phyloP scores from a whole-genome alignment of 768 basidiomycete species.

The Suillus sp. region DNA sequence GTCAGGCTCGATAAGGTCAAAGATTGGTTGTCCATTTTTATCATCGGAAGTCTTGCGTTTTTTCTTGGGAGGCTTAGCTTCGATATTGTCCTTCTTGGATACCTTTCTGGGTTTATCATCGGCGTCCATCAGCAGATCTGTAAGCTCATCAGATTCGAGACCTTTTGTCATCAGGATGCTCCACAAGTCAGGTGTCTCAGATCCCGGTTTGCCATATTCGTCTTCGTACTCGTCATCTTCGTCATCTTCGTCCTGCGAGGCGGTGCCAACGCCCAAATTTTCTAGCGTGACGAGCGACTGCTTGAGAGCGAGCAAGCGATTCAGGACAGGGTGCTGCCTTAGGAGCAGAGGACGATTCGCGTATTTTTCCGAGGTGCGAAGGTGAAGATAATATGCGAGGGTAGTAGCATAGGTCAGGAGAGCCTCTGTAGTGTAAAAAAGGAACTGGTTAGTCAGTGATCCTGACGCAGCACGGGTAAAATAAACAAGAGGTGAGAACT shows the following conservation, averaged over 20 bases:
- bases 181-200: slow-evolving; percentile 47
- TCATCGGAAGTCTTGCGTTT: slow-evolving; percentile 50
- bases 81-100: slow-evolving; percentile 26
- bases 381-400: slow-evolving; percentile 89
- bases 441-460: slow-evolving; percentile 4
- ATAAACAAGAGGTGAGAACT: slow-evolving; percentile 34
- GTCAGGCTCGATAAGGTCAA: slow-evolving; percentile 81
- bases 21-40: slow-evolving; percentile 42
- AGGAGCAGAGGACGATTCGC: slow-evolving; percentile 61
- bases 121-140: slow-evolving; percentile 58
- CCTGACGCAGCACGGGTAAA: background rate
- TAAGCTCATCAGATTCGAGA: slow-evolving; percentile 52
- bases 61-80: slow-evolving; percentile 54
- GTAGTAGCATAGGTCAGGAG: slow-evolving; percentile 87
- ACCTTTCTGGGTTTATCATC: slow-evolving; percentile 18
- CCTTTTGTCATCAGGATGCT: slow-evolving; percentile 38
- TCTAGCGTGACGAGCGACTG: slow-evolving; percentile 81
- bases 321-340: slow-evolving; percentile 69
- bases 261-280: slow-evolving; percentile 73
- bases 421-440: slow-evolving; percentile 58
- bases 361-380: slow-evolving; percentile 72
- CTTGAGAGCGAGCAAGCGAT: slow-evolving; percentile 80
- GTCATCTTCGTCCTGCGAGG: slow-evolving; percentile 47
- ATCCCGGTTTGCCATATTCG: slow-evolving; percentile 28
- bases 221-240: slow-evolving; percentile 45